Percentiles rank a stretch among this genome's conserved stretches.
phyloP scores from a whole-genome alignment of 169 alveolate species.

The Babesia microti region DNA sequence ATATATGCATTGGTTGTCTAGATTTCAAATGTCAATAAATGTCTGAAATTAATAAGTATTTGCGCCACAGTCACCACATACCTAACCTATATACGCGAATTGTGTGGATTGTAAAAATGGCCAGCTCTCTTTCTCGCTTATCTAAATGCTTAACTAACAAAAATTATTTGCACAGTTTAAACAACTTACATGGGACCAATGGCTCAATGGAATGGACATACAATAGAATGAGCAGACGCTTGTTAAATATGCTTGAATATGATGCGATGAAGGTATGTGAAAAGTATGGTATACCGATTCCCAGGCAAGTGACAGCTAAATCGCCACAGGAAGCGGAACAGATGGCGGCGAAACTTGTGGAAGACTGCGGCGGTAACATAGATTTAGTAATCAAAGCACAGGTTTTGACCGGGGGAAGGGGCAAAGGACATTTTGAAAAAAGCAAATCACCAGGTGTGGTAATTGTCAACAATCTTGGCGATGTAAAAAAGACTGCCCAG shows the following conservation, averaged over 20 bases:
- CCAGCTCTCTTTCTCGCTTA: no score
- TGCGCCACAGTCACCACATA: no score
- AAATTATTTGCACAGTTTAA: no score
- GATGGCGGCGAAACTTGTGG: constrained; percentile 47
- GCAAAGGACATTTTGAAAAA: constrained; percentile 74
- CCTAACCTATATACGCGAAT: no score
- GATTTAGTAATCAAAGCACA: constrained; percentile 67
- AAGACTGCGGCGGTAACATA: constrained; percentile 14
- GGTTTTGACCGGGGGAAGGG: constrained; percentile 85
- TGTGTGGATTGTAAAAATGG: no score
- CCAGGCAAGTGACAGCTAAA: constrained; percentile 50
- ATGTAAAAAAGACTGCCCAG: constrained; percentile 60
- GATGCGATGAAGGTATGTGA: constrained; percentile 52
- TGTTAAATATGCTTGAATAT: constrained; percentile 57
- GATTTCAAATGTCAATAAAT: no score
- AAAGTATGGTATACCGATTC: constrained; percentile 52
- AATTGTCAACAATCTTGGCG: constrained; percentile 60
- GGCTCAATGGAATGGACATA: no score
- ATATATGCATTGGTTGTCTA: no score
- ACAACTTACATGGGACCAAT: no score
- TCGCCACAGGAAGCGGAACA: constrained; percentile 63
- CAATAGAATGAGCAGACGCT: constrained; percentile 30
- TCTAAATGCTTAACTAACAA: no score
- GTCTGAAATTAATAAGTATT: no score
- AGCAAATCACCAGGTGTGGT: constrained; percentile 77